A percentile compares a stretch with the other conserved stretches of the same genome.
phyloP scores from a whole-genome alignment of 805 yeast species.

The Lipomyces starkeyi region DNA sequence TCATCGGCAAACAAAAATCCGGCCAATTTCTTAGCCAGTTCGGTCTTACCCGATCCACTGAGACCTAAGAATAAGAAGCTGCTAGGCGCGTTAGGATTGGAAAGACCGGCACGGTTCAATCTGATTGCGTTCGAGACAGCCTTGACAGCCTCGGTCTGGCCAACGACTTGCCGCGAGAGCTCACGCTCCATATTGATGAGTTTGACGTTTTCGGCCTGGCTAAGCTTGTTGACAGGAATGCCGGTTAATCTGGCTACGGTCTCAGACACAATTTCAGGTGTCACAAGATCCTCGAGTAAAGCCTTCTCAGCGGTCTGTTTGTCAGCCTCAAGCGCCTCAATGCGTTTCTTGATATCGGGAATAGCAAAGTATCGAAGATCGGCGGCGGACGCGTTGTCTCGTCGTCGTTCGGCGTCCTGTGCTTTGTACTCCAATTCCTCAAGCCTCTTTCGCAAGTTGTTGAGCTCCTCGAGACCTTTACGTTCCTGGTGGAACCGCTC shows the following conservation, averaged over 20 bases:
- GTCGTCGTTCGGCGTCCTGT: slow-evolving; percentile 94
- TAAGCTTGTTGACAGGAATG: slow-evolving; percentile 91
- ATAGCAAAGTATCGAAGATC: slow-evolving; percentile 97
- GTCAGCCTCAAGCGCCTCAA: slow-evolving; percentile 74
- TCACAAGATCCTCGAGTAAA: slow-evolving; percentile 87
- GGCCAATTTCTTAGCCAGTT: slow-evolving; percentile 94
- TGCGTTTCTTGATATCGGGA: slow-evolving; percentile 83
- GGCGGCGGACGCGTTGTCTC: slow-evolving; percentile 92
- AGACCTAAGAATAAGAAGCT: slow-evolving; percentile 93
- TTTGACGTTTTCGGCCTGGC: slow-evolving; percentile 93
- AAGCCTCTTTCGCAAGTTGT: slow-evolving; percentile 82
- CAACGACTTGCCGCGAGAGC: slow-evolving; percentile 82
- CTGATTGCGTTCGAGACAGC: slow-evolving; percentile 96
- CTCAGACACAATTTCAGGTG: slow-evolving; percentile 90
- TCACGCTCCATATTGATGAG: slow-evolving; percentile 93
- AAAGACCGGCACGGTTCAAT: slow-evolving; percentile 89
- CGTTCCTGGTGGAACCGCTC: slow-evolving; percentile 87
- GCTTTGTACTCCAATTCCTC: slow-evolving; percentile 95
- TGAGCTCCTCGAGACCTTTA: slow-evolving; percentile 88
- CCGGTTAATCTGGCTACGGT: slow-evolving; percentile 97
- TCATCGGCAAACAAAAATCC: slow-evolving; percentile 96
- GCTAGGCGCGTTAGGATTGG: slow-evolving; percentile 91
- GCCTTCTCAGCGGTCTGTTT: slow-evolving; percentile 69
- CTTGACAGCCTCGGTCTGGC: slow-evolving; percentile 93
- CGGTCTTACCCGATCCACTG: slow-evolving; percentile 98